Evolutionary conservation across 768 basidiomycete genomes (phyloP).

Genomic region (Favolaschia claudopus): DNA sequence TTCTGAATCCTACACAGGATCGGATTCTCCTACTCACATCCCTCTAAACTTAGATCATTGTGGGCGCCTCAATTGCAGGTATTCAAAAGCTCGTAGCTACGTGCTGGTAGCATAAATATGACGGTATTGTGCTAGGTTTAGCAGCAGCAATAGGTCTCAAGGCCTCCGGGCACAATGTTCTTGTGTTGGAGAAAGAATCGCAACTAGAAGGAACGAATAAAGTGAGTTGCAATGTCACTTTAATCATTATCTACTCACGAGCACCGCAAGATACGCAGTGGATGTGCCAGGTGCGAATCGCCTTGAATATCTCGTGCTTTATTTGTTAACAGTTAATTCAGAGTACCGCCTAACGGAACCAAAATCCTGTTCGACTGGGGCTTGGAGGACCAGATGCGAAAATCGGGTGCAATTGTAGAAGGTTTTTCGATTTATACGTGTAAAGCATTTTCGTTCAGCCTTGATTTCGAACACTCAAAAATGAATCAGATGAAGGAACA

Average conservation of each 20-base stretch:
- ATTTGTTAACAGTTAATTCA: neutral
- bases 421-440: conserved; percentile 2
- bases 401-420: no score
- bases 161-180: conserved; percentile 5
- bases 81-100: neutral
- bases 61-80: conserved; percentile 4
- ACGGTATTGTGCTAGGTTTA: neutral
- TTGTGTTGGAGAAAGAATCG: conserved; percentile 16
- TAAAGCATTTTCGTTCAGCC: neutral
- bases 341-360: conserved; percentile 12
- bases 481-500: neutral
- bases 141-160: conserved; percentile 16
- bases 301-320: neutral
- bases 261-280: neutral
- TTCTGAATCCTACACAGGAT: no score
- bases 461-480: neutral
- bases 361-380: conserved; percentile 18
- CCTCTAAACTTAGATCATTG: conserved; percentile 8
- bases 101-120: neutral
- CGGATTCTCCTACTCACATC: no score
- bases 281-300: conserved; percentile 2
- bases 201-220: neutral
- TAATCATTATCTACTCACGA: neutral
- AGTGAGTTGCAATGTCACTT: neutral
- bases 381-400: neutral